Percentiles rank a stretch among this genome's conserved stretches.
Evolutionary conservation across 2,329 filamentous ascomycete species (phyloP).

Genomic region (Talaromyces verruculosus): DNA sequence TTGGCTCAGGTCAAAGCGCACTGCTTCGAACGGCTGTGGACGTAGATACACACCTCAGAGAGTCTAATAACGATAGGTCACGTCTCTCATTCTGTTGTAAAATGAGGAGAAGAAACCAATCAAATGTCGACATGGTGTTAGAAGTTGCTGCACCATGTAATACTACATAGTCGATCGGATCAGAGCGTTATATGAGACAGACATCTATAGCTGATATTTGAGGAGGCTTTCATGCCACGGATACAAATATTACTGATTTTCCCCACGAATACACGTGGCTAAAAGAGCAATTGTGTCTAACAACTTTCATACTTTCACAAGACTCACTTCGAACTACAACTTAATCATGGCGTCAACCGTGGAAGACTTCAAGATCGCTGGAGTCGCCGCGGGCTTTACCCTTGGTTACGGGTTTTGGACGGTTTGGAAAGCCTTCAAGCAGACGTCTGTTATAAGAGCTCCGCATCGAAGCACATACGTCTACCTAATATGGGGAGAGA

Average conservation of each 20-base stretch:
- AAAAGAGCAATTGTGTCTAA: not conserved
- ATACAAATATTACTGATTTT: not conserved
- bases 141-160: not conserved
- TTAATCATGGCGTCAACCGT: conserved; percentile 22
- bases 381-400: conserved; percentile 42
- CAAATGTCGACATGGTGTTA: not conserved
- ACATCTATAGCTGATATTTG: not conserved
- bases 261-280: not conserved
- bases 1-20: not conserved
- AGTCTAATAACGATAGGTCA: not conserved
- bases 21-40: not conserved
- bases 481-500: conserved; percentile 52
- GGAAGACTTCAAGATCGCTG: conserved; percentile 32
- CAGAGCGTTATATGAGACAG: not conserved
- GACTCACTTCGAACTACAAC: not conserved
- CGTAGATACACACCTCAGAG: not conserved
- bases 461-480: conserved; percentile 45
- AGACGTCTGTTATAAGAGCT: conserved; percentile 35
- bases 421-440: conserved; percentile 39
- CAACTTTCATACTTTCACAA: not conserved
- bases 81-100: not conserved
- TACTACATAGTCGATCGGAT: not conserved
- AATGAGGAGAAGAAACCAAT: not conserved
- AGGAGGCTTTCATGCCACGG: not conserved
- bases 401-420: conserved; percentile 46